phyloP scores from a whole-genome alignment of 2,329 filamentous ascomycete species.

The Colletotrichum camelliae region DNA sequence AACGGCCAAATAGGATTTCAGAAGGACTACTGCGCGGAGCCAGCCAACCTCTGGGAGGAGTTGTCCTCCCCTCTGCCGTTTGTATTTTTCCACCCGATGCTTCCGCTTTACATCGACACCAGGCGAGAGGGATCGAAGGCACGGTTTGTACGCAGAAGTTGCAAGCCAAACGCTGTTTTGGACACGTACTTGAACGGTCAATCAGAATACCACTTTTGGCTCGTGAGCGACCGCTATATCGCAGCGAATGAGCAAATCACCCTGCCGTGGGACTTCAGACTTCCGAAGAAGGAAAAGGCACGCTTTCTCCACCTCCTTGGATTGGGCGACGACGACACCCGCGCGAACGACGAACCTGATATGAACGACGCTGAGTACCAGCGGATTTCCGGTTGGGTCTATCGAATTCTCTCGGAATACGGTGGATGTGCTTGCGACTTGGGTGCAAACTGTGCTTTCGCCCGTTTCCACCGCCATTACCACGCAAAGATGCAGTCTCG shows the following conservation, averaged over 20 bases:
- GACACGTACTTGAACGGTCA: slow-evolving; percentile 83
- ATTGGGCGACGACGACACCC: slow-evolving; percentile 63
- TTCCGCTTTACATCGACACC: slow-evolving; percentile 94
- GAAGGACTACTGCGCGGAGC: slow-evolving; percentile 72
- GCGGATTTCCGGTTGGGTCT: slow-evolving; percentile 68
- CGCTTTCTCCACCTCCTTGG: slow-evolving; percentile 66
- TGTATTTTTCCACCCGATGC: slow-evolving; percentile 84
- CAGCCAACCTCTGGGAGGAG: slow-evolving; percentile 71
- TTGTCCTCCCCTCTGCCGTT: slow-evolving; percentile 72
- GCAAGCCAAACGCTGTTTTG: slow-evolving; percentile 85
- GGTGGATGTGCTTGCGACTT: slow-evolving; percentile 79
- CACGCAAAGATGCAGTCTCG: slow-evolving; percentile 50
- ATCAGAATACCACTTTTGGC: slow-evolving; percentile 89
- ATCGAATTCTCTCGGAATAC: slow-evolving; percentile 75
- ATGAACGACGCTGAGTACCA: slow-evolving; percentile 66
- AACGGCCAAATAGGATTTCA: slow-evolving; percentile 80
- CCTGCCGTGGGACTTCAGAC: slow-evolving; percentile 71
- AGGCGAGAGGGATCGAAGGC: slow-evolving; percentile 84
- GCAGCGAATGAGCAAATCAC: slow-evolving; percentile 67
- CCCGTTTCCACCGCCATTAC: slow-evolving; percentile 66
- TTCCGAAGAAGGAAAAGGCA: slow-evolving; percentile 57
- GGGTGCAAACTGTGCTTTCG: slow-evolving; percentile 67
- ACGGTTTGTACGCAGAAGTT: slow-evolving; percentile 91
- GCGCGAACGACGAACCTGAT: slow-evolving; percentile 54
- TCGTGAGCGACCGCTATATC: slow-evolving; percentile 83